Base-by-base conservation (phyloP, 495 filamentous ascomycete genomes). In the Lasiosphaeris hirsuta region DNA sequence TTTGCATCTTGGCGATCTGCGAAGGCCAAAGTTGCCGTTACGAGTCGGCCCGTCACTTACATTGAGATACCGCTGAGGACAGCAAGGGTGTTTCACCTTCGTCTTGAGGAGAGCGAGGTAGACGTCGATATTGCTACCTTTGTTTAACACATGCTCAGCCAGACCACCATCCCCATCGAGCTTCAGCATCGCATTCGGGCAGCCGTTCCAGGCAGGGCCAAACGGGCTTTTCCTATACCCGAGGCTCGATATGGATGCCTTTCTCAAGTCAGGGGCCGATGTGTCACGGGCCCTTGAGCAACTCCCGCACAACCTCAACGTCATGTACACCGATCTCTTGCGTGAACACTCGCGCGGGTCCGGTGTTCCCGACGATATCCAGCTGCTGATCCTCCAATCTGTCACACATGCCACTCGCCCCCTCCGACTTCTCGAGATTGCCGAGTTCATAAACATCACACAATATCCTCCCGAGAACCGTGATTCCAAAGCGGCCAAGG, bases 341-440 rank as follows among this genome's bases (percentile, higher is more conserved):
- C 52, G 43, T 4, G 73, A 80, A 11, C 77, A 82, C 47, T 61
- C 72, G 7, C 39, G 43, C 2, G 61, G 66, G 11, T 69, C 74
- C 11, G 64, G 65, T 17, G 64, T 78, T 0, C 54, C 71, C 3
- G 47, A 64, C 14, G 68, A 75, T 4, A 54, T 77, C 19, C 81
- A 83, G 64, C 36, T 72, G 4, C 58, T 71, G 1, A 66, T 84
- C 13, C 58, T 84, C 2, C 70, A 74, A 37, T 77, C 70, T 60
- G 72, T 77, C 17, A 82, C 76, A 0, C 79, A 81, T 58, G 66
- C 79, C 2, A 71, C 67, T 14, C 73, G 79, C 2, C 79, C 80
- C 0, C 66, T 83, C 7, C 78, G 80, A 34, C 64, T 82, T 7
- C 62, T 80, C 1, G 81, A 84, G 51, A 43, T 81, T 49, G 74